Evolutionary conservation across 306 rosid species (phyloP).

Genomic region (Dryas octopetala): DNA sequence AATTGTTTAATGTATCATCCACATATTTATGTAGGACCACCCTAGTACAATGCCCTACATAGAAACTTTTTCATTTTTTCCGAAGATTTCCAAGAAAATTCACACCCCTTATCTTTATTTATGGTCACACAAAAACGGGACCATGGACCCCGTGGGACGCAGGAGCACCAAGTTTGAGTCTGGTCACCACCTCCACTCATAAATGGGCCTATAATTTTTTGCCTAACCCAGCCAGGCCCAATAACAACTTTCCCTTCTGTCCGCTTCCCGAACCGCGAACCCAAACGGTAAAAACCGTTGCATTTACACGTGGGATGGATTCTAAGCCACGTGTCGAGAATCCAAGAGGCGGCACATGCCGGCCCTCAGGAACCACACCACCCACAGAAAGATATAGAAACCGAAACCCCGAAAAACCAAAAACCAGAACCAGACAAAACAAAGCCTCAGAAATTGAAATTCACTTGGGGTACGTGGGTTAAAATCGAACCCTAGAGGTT

Average conservation of each 20-base stretch:
- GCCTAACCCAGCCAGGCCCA: background rate
- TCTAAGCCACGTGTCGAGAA: background rate
- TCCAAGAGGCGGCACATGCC: background rate
- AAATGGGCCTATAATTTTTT: background rate
- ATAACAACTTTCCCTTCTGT: background rate
- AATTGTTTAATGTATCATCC: too few relatives aligned
- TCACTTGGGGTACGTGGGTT: background rate
- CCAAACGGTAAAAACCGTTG: background rate
- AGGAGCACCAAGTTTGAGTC: background rate
- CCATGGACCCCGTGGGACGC: background rate
- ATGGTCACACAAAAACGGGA: background rate
- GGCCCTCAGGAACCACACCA: background rate
- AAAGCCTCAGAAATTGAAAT: too few relatives aligned
- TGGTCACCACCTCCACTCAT: background rate
- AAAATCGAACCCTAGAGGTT: slow-evolving; percentile 9
- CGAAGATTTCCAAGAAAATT: too few relatives aligned
- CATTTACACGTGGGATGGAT: background rate
- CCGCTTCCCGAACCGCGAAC: background rate
- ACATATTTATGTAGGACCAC: too few relatives aligned
- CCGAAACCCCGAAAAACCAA: background rate
- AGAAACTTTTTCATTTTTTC: too few relatives aligned
- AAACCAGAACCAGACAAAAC: background rate
- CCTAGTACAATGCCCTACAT: too few relatives aligned
- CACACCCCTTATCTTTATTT: too few relatives aligned
- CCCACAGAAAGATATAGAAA: background rate